Evolutionary conservation across 257 asterid genomes (phyloP).

Genomic region (Fraxinus quadrangulata): DNA sequence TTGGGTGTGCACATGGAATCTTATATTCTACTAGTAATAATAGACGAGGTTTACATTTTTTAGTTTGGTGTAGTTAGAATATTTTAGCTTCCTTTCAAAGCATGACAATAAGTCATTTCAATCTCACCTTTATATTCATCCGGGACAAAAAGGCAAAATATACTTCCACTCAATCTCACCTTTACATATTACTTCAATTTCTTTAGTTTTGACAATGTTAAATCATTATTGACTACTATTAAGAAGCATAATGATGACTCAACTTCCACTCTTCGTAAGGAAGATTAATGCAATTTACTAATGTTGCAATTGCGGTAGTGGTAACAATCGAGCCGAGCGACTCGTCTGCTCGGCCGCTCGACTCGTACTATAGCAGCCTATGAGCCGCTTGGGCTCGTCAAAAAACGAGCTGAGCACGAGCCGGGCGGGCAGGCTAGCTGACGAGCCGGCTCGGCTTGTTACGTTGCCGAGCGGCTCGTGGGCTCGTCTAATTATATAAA

Average conservation of each 20-base stretch:
- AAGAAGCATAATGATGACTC: neutral
- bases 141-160: constrained; percentile 2
- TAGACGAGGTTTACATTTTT: neutral
- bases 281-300: neutral
- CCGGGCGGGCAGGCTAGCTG: too few species aligned
- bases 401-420: too few species aligned
- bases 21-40: neutral
- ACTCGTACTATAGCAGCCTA: too few species aligned
- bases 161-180: constrained; percentile 4
- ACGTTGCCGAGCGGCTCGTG: too few species aligned
- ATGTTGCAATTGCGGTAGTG: too few species aligned
- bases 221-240: neutral
- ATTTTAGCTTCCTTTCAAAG: neutral
- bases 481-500: too few species aligned
- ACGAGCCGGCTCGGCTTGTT: too few species aligned
- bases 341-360: too few species aligned
- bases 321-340: too few species aligned
- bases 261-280: neutral
- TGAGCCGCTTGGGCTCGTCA: too few species aligned
- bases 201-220: neutral
- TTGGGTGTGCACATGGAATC: neutral
- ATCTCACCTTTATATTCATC: constrained; percentile 4
- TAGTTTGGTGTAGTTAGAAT: neutral
- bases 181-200: neutral
- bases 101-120: neutral